Base-by-base conservation (phyloP, 176 grass and related monocot genomes). In the Oryza coarctata region DNA sequence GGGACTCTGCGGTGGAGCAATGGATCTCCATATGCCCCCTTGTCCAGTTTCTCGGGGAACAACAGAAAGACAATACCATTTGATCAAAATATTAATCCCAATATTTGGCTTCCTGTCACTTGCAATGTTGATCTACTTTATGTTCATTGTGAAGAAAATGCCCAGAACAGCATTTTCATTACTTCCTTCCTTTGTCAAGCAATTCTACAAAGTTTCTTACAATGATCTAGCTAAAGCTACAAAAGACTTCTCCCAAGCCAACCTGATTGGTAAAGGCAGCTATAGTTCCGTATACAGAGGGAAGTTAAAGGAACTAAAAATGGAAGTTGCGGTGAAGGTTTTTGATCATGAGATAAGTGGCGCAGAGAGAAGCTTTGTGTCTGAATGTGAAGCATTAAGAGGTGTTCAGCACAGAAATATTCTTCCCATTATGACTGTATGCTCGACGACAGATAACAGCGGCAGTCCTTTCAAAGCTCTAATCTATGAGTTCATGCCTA, bases 251-350 rank as follows among this genome's bases (percentile, higher is more conserved):
- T 88, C 75, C 0, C 9, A 18, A 3, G 40, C 26, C 2, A 84
- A 87, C 26, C 28, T 94, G 0, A 12, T 89, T 50, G 92, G 89
- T 8, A 70, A 12, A 13, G 92, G 87, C 49, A 85, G 80, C 13
- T 94, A 55, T 18, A 87, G 87, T 23, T 89, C 87, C 0, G 92
- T 94, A 0, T 94, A 94, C 0, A 87, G 40, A 77, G 89, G 89
- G 1, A 40, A 11, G 9, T 45, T 45, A 3, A 12, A 43, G 40
- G 11, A 43, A 4, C 12, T 0, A 13, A 45, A 45, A 11, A 3
- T 45, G 63, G 63, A 66, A 15, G 63, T 66, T 12, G 63, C 63
- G 18, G 63, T 66, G 13, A 66, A 66, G 30, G 63, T 66, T 32
- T 18, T 66, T 18, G 12, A 66, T 30, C 29, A 14, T 14, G 43